Base-by-base conservation (phyloP, 179 eudicot genomes). In the Silene coronaria region DNA sequence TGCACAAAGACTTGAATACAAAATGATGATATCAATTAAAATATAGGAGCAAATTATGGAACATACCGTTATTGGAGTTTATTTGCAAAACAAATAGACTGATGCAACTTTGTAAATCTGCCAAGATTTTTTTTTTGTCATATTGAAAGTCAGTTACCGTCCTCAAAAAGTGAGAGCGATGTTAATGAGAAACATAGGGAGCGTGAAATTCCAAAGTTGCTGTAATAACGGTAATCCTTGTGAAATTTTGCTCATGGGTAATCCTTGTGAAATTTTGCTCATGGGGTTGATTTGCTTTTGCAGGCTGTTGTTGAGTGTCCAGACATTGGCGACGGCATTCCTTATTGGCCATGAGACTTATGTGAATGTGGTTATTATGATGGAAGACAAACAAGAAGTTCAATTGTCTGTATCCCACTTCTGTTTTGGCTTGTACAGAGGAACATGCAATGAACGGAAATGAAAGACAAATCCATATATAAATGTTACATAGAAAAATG, bases 281-380 rank as follows among this genome's bases (percentile, higher is more conserved):
- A 53, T 53, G 21, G 21, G 11, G 58, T 53, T 4, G 17, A 53
- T 53, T 14, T 14, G 58, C 58, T 70, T 14, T 2, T 70, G 42
- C 38, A 70, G 74, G 61, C 59, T 70, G 60, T 26, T 38, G 59
- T 46, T 16, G 58, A 45, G 24, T 70, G 73, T 24, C 38, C 42
- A 28, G 42, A n/a, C 46, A 66, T 32, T 5, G 46, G 57, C 17
- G 19, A 51, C 57, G 6, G 6, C 19, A 53, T 66, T 11, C 48
- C 23, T 16, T 32, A 2, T 23, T 42, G 73, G 14, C 24, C 74
- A 70, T n/a, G 61, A 48, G 26, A 16, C 42, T 51, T 13, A 51
- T 45, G 28, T 13, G 61, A 51, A 26, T 70, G 58, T 48, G 73
- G 73, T 70, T 46, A 42, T 70, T 46, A 42, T 3, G 58, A 67